phyloP scores from a whole-genome alignment of 2,329 filamentous ascomycete species.

The Colletotrichum cereale region DNA sequence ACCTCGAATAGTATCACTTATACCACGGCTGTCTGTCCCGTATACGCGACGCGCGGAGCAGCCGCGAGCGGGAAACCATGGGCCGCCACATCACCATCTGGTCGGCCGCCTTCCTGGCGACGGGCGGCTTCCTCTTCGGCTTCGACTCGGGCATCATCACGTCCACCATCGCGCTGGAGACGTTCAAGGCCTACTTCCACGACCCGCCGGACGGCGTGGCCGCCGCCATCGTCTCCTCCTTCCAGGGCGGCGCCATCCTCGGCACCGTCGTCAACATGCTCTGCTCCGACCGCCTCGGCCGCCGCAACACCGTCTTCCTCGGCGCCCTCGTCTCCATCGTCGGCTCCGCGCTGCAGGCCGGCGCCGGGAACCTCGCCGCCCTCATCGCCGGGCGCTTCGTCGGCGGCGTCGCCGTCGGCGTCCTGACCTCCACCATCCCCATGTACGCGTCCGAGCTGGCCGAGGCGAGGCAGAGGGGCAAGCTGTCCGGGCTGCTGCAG shows the following conservation, averaged over 20 bases:
- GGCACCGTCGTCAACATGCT: slow-evolving; percentile 48
- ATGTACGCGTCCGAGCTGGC: slow-evolving; percentile 60
- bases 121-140: slow-evolving; percentile 53
- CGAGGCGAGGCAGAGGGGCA: slow-evolving; percentile 52
- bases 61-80: slow-evolving; percentile 6
- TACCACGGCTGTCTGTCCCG: too few species aligned
- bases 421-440: slow-evolving; percentile 60
- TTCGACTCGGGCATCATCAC: slow-evolving; percentile 63
- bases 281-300: slow-evolving; percentile 48
- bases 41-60: too few species aligned
- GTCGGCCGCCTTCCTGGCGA: slow-evolving; percentile 45
- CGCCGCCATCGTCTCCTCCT: slow-evolving; percentile 46
- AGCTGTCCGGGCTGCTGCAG: slow-evolving; percentile 56
- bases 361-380: slow-evolving; percentile 52
- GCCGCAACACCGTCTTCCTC: slow-evolving; percentile 47
- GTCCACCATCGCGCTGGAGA: slow-evolving; percentile 45
- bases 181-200: slow-evolving; percentile 56
- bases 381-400: slow-evolving; percentile 63
- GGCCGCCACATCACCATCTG: slow-evolving; percentile 35
- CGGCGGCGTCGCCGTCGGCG: slow-evolving; percentile 62
- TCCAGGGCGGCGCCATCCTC: slow-evolving; percentile 47
- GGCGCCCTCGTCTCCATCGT: slow-evolving; percentile 47
- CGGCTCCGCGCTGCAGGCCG: slow-evolving; percentile 50
- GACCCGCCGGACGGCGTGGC: slow-evolving; percentile 49
- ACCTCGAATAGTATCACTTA: too few species aligned